Evolutionary conservation across 805 yeast genomes (phyloP).

Genomic region (Pichia exigua): DNA sequence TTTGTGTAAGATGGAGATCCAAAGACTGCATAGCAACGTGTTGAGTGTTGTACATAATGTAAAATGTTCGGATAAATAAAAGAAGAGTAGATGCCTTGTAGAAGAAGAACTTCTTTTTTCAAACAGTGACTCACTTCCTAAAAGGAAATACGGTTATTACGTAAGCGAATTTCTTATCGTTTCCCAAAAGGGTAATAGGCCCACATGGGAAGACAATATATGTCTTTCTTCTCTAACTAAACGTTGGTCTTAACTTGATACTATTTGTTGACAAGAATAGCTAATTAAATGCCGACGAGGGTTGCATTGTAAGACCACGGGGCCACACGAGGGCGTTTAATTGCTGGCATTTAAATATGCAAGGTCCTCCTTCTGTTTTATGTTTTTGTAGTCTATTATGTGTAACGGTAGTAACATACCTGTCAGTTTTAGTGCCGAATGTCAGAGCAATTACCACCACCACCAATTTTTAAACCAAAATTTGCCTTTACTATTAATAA

Average conservation of each 20-base stretch:
- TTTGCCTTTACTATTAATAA: constrained; percentile 30
- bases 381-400: neutral
- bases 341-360: no score
- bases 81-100: no score
- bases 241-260: no score
- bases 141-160: neutral
- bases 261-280: neutral
- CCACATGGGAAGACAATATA: neutral
- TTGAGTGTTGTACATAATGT: neutral
- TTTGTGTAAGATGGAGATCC: neutral
- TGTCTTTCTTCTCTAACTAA: no score
- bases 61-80: no score
- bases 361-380: neutral
- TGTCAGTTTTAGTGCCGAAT: no score
- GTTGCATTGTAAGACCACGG: neutral
- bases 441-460: constrained; percentile 30
- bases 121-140: neutral
- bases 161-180: neutral
- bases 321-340: neutral
- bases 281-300: no score
- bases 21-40: neutral
- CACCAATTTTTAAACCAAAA: constrained; percentile 40
- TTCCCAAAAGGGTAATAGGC: neutral
- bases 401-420: neutral
- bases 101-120: no score